A percentile compares a stretch with the other conserved stretches of the same genome.
These are phyloP conservation scores for Setaria viridis DNA, from an alignment of 202 grass and related monocot genomes.

Conservation along the genomic window DNA sequence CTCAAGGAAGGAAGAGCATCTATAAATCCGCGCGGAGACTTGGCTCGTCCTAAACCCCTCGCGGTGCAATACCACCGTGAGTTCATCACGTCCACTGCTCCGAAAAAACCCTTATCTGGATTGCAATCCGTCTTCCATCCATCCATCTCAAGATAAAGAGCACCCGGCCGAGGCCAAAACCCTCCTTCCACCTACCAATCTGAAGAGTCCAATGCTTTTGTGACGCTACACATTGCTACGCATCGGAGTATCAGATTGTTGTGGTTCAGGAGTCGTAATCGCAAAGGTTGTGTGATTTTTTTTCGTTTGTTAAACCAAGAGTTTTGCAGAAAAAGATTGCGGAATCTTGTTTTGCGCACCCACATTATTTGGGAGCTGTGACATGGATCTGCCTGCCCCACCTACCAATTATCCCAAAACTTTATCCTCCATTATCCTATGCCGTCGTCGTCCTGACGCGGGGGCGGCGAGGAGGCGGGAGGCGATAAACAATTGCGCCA, in stretches of 20 bases:
- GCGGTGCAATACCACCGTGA: neutral
- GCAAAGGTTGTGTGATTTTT: neutral
- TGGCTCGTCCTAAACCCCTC: neutral
- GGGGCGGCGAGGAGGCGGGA: neutral
- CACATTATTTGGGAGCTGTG: conserved; percentile 25
- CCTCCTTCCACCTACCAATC: neutral
- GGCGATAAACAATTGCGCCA: conserved; percentile 47
- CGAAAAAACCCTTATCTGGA: conserved; percentile 48
- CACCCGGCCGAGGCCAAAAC: neutral
- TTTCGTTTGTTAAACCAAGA: neutral
- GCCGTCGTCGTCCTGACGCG: conserved; percentile 37
- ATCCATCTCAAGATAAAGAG: conserved; percentile 44
- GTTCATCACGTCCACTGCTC: conserved; percentile 33
- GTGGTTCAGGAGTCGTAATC: neutral
- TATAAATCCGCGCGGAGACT: neutral
- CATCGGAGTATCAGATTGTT: neutral
- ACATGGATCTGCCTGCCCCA: conserved; percentile 64
- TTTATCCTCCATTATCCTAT: conserved; percentile 49
- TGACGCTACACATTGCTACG: conserved; percentile 4
- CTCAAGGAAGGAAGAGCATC: neutral
- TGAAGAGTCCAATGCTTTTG: neutral
- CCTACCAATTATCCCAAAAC: conserved; percentile 44
- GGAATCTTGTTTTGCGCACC: neutral
- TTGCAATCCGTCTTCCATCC: conserved; percentile 39
- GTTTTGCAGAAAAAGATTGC: neutral